phyloP scores from a whole-genome alignment of 495 filamentous ascomycete genomes.

The Peziza echinospora region DNA sequence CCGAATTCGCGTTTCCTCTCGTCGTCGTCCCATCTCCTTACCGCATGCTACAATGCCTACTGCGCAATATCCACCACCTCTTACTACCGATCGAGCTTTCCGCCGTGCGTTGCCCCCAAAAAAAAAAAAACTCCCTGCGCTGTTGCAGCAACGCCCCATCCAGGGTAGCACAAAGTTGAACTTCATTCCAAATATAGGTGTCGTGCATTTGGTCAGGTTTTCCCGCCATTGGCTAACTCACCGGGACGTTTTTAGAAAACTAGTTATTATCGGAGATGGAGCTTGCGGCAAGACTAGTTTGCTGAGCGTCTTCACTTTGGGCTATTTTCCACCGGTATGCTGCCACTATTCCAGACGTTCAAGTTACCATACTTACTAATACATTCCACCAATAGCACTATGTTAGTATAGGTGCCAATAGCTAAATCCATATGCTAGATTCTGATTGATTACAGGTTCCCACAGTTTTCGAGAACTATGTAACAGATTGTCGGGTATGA shows the following conservation, averaged over 20 bases:
- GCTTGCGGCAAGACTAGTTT: slow-evolving; percentile 97
- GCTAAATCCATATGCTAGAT: background rate
- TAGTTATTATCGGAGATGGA: slow-evolving; percentile 97
- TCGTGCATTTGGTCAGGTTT: too few relatives aligned
- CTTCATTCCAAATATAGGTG: background rate
- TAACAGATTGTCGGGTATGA: slow-evolving; percentile 83
- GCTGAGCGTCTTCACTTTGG: slow-evolving; percentile 91
- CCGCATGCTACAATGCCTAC: too few relatives aligned
- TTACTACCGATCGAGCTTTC: too few relatives aligned
- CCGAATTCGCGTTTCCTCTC: too few relatives aligned
- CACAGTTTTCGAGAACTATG: slow-evolving; percentile 99
- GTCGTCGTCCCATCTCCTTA: too few relatives aligned
- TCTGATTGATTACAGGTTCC: slow-evolving; percentile 44
- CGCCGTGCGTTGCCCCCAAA: too few relatives aligned
- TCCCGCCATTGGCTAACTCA: too few relatives aligned
- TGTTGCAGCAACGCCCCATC: too few relatives aligned
- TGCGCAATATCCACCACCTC: too few relatives aligned
- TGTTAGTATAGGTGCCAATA: slow-evolving; percentile 24
- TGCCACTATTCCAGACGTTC: background rate
- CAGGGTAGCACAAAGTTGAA: background rate
- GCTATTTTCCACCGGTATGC: slow-evolving; percentile 93
- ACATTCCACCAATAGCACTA: slow-evolving; percentile 29
- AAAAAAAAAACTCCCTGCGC: too few relatives aligned
- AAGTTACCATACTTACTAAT: slow-evolving; percentile 4
- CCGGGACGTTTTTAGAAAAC: slow-evolving; percentile 67